phyloP scores from a whole-genome alignment of 2,329 filamentous ascomycete genomes.

The Botrytis fragariae region DNA sequence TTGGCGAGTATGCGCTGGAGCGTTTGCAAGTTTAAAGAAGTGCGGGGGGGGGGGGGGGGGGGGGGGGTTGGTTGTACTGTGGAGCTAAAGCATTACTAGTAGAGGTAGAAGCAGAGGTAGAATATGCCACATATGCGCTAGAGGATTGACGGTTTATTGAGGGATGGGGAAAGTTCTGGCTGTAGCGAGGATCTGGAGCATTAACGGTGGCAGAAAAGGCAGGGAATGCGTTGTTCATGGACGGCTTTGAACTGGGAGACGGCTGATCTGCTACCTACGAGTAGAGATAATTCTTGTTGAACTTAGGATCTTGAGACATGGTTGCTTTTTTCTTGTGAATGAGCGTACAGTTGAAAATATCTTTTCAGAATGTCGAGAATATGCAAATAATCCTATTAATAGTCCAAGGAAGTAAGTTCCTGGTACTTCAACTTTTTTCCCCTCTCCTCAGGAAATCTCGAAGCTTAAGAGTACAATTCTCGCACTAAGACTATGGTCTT shows the following conservation, averaged over 20 bases:
- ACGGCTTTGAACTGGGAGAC: too few species aligned
- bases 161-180: not conserved
- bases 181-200: not conserved
- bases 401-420: not conserved
- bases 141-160: not conserved
- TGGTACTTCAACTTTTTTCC: not conserved
- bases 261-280: not conserved
- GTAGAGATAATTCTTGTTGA: not conserved
- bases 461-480: not conserved
- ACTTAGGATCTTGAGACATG: not conserved
- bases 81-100: not conserved
- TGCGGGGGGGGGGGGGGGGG: too few species aligned
- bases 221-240: not conserved
- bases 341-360: not conserved
- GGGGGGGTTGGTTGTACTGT: not conserved
- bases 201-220: not conserved
- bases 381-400: not conserved
- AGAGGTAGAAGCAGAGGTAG: not conserved
- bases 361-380: not conserved
- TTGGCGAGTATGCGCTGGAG: not conserved
- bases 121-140: not conserved
- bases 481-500: too few species aligned
- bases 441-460: not conserved
- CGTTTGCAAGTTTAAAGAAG: not conserved
- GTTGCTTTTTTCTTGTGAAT: not conserved